A percentile compares a stretch with the other conserved stretches of the same genome.
These are phyloP conservation scores for Coemansia sp. DNA, from an alignment of 192 early-diverging fungal genomes.

Conservation along the genomic window DNA sequence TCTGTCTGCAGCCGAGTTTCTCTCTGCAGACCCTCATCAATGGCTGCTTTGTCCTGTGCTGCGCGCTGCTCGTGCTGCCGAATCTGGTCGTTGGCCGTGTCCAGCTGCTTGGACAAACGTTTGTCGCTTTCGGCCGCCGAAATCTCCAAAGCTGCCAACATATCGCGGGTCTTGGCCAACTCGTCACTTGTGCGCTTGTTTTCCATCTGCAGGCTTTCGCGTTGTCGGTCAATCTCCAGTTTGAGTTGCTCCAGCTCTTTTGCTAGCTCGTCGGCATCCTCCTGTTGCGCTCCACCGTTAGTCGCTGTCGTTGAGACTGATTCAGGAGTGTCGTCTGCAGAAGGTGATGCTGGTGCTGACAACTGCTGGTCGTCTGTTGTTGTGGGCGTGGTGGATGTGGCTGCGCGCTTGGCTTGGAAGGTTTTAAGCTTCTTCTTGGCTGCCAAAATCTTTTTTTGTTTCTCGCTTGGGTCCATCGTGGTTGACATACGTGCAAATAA, in stretches of 20 bases:
- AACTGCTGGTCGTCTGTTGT: not conserved
- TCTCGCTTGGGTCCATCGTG: constrained; percentile 33
- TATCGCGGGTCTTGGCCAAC: constrained; percentile 13
- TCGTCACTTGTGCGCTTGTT: constrained; percentile 27
- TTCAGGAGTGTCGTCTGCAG: not conserved
- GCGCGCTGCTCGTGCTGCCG: not conserved
- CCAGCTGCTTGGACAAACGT: constrained; percentile 6
- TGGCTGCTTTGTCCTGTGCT: not conserved
- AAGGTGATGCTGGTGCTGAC: not conserved
- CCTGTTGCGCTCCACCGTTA: not conserved
- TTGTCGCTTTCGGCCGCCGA: constrained; percentile 9
- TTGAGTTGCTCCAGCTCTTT: constrained; percentile 42
- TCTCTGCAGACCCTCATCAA: not conserved
- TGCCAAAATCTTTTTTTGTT: constrained; percentile 49
- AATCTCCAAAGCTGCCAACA: constrained; percentile 9
- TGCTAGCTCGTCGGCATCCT: constrained; percentile 33
- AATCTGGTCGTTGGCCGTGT: constrained; percentile 4
- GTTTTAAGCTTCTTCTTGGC: constrained; percentile 54
- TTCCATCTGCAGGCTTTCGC: constrained; percentile 38
- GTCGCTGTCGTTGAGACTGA: not conserved
- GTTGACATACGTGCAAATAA: constrained; percentile 1
- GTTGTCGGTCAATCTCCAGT: constrained; percentile 41
- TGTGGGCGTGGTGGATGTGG: constrained; percentile 8
- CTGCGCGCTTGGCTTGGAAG: constrained; percentile 51
- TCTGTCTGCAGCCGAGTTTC: not conserved